Conservation (phyloP, 257 asterid genomes). For the Fraxinus excelsior region DNA sequence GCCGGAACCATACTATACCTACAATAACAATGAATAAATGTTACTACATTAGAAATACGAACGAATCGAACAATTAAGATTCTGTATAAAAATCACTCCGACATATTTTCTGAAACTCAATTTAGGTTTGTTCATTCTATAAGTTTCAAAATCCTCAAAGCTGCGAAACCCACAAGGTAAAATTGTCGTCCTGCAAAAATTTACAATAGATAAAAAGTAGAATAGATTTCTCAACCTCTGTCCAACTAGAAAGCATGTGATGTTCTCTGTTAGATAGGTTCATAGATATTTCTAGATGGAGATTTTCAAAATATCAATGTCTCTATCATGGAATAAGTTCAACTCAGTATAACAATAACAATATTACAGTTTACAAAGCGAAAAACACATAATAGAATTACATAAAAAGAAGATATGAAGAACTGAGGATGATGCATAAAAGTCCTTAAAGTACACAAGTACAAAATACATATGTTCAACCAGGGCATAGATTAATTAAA, state of each 20-base stretch:
- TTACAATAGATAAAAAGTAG: not conserved
- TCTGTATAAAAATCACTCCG: slow-evolving; percentile 1
- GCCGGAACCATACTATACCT: slow-evolving; percentile 97
- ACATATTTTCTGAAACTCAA: slow-evolving; percentile 18
- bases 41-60: not conserved
- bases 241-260: not conserved
- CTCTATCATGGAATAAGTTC: not conserved
- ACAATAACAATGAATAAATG: slow-evolving; percentile 23
- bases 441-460: not conserved
- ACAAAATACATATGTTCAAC: not conserved
- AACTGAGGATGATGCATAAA: not conserved
- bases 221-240: not conserved
- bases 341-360: not conserved
- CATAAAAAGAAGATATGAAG: not conserved
- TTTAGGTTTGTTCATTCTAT: not conserved
- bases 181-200: not conserved
- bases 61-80: not conserved
- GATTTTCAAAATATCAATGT: not conserved
- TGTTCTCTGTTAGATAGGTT: not conserved
- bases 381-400: not conserved
- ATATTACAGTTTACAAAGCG: too few species aligned
- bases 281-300: not conserved
- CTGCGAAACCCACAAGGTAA: not conserved
- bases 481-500: not conserved
- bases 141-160: not conserved